These are phyloP conservation scores for Intubia oerlemansii DNA, from an alignment of 2,329 filamentous ascomycete genomes.

Conservation along the genomic window DNA sequence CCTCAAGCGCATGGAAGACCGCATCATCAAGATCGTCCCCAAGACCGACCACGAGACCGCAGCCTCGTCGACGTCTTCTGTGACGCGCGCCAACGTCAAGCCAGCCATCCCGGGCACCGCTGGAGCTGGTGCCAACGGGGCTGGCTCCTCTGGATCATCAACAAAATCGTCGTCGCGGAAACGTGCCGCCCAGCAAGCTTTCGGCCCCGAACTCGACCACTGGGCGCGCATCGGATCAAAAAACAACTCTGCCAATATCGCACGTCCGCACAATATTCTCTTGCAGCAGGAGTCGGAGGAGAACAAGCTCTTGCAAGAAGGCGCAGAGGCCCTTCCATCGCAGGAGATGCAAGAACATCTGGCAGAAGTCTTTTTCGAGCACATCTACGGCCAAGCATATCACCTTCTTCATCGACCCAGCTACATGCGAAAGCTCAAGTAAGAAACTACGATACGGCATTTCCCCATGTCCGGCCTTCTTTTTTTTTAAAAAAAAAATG, in stretches of 20 bases:
- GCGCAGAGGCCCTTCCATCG: conserved; percentile 59
- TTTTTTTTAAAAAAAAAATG: conserved; percentile 1
- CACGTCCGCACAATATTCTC: conserved; percentile 14
- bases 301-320: conserved; percentile 58
- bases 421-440: conserved; percentile 78
- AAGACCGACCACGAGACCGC: conserved; percentile 52
- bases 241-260: conserved; percentile 18
- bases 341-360: conserved; percentile 85
- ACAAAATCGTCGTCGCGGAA: conserved; percentile 34
- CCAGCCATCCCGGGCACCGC: conserved; percentile 43
- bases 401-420: conserved; percentile 90
- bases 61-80: conserved; percentile 25
- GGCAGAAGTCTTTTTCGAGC: conserved; percentile 87
- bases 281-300: conserved; percentile 49
- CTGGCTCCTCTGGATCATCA: conserved; percentile 17
- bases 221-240: conserved; percentile 48
- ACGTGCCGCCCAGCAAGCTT: conserved; percentile 68
- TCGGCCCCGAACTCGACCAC: conserved; percentile 57
- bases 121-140: background rate
- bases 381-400: conserved; percentile 87
- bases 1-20: conserved; percentile 90
- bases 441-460: no score
- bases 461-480: conserved; percentile 16
- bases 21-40: conserved; percentile 87
- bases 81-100: conserved; percentile 68